Percentiles rank a stretch among this genome's conserved stretches.
Evolutionary conservation across 2,329 filamentous ascomycete genomes (phyloP).

Genomic region (Epicoccum sorghinum): DNA sequence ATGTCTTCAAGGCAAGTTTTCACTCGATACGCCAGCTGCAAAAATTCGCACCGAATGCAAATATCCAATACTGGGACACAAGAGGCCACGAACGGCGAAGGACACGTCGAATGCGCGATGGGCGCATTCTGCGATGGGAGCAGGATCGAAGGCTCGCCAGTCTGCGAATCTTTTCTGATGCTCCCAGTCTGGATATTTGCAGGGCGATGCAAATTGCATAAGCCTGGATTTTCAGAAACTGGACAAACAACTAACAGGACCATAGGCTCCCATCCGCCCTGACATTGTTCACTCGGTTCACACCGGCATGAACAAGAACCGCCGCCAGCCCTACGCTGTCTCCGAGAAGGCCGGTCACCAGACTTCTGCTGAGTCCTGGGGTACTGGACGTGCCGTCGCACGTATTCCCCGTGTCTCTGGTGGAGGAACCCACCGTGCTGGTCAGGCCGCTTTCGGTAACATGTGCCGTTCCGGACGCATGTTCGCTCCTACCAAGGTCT

Average conservation of each 20-base stretch:
- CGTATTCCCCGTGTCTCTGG: conserved; percentile 99
- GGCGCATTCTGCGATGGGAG: no score
- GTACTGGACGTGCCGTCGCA: conserved; percentile 96
- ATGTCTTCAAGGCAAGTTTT: conserved; percentile 77
- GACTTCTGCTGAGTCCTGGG: conserved; percentile 99
- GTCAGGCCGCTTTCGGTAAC: conserved; percentile 99
- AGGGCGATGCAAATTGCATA: conserved; percentile 1
- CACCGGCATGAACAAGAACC: conserved; percentile 99
- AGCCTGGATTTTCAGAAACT: not conserved
- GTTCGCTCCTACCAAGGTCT: conserved; percentile 99
- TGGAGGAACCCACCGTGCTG: conserved; percentile 99
- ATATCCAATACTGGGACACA: conserved; percentile 7
- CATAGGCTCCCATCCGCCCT: conserved; percentile 83
- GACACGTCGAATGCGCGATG: no score
- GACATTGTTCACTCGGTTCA: conserved; percentile 99
- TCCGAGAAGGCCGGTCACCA: conserved; percentile 99
- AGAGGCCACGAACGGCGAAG: not conserved
- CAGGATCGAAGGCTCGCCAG: no score
- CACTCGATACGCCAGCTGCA: not conserved
- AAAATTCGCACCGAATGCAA: conserved; percentile 16
- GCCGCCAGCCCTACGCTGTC: conserved; percentile 98
- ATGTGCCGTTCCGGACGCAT: conserved; percentile 99
- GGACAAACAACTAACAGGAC: conserved; percentile 15
- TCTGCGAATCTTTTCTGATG: not conserved
- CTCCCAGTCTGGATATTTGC: not conserved